Base-by-base conservation (phyloP, 179 eudicot species). In the Spergularia azorica region DNA sequence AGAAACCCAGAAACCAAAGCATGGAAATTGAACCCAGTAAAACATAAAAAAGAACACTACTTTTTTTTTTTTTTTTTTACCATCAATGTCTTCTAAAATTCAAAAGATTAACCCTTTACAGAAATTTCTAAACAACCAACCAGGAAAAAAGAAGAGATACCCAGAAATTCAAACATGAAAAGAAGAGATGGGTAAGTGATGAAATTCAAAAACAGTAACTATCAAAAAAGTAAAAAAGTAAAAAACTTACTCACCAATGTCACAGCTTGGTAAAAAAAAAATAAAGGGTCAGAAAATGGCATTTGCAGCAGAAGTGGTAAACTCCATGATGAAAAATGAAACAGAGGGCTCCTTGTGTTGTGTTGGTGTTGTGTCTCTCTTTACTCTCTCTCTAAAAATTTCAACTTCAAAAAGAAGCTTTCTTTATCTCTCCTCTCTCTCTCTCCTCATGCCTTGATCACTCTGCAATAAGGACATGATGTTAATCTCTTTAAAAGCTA, bases 391-490 rank as follows among this genome's bases (percentile, higher is more conserved):
- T 81, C 79, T 73, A 0, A 26, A 26, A 26, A 26, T 26, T 26
- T 26, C 32, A 26, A 26, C 32, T 36, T 36, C 39, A 46, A 9
- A 50, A 32, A 64, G 9, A 65, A 63, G 63, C 64, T 61, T 15
- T 61, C 16, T 80, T 59, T 78, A 76, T 74, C 76, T 73, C 81
- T 55, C 39, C 76, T 77, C 72, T 73, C 81, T 55, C 76, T 77
- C 72, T 73, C 81, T 55, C 39, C 76, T 77, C 72, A 79, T 73
- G 79, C 79, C 63, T 75, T 74, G 69, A 74, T 82, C 79, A 74
- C 76, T 71, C 69, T 66, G 38, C 55, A 77, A 77, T 58, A 81
- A 58, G 71, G 84, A 81, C 84, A 72, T 77, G 51, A 77, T 81
- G 81, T 74, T 73, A 81, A 81, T 81, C 84, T 78, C 61, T 67